phyloP scores from a whole-genome alignment of 257 asterid species.

The Osmanthus fragrans region DNA sequence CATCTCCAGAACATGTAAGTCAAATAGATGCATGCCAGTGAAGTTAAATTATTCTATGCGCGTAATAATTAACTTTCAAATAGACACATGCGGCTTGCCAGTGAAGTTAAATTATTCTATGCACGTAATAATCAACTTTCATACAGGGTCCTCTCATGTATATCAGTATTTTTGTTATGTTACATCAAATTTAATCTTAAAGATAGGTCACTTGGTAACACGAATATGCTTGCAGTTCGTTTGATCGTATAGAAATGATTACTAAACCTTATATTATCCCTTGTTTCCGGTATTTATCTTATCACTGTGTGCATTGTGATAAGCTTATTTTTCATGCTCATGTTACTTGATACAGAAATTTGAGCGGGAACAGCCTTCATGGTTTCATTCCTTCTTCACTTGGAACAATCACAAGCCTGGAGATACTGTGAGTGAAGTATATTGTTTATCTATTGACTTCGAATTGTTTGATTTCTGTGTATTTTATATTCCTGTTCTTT shows the following conservation, averaged over 20 bases:
- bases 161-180: not conserved
- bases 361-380: conserved; percentile 85
- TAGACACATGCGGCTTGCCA: not conserved
- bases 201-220: not conserved
- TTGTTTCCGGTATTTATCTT: not conserved
- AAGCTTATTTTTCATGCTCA: not conserved
- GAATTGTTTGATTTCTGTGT: not conserved
- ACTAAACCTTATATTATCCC: not conserved
- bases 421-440: conserved; percentile 62
- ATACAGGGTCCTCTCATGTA: not conserved
- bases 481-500: not conserved
- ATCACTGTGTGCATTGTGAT: not conserved
- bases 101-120: conserved; percentile 9
- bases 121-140: conserved; percentile 3
- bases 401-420: conserved; percentile 63
- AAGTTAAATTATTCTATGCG: conserved; percentile 13
- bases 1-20: conserved; percentile 98
- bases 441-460: conserved; percentile 3
- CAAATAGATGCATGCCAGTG: conserved; percentile 15
- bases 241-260: not conserved
- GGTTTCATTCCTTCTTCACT: conserved; percentile 82
- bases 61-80: not conserved
- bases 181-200: not conserved
- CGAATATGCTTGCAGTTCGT: not conserved
- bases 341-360: conserved; percentile 58